A percentile compares a stretch with the other conserved stretches of the same genome.
Conservation (phyloP, 2,329 filamentous ascomycete genomes). For the Orbilia blumenaviensis region DNA sequence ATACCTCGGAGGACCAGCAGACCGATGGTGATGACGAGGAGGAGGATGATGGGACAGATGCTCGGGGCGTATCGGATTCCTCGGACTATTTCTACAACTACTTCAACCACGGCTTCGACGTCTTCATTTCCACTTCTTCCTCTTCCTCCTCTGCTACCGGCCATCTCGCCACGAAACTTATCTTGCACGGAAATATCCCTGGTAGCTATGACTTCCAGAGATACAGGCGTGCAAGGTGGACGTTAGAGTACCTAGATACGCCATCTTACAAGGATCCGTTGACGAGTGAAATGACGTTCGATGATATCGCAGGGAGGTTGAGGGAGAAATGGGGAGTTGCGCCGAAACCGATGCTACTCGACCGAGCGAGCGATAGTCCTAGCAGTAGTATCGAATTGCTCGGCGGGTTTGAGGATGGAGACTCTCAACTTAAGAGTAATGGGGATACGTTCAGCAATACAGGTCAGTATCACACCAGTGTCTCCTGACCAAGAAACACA, state of each 20-base stretch:
- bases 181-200: conserved; percentile 92
- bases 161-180: conserved; percentile 87
- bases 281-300: conserved; percentile 80
- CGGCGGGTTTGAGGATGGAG: conserved; percentile 84
- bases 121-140: conserved; percentile 82
- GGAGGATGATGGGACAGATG: conserved; percentile 61
- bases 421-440: conserved; percentile 62
- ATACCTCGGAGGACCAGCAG: conserved; percentile 67
- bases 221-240: conserved; percentile 87
- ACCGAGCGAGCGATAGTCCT: conserved; percentile 89
- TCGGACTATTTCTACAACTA: conserved; percentile 96
- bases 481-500: not conserved
- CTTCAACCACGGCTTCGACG: conserved; percentile 92
- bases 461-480: conserved; percentile 45
- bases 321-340: conserved; percentile 67
- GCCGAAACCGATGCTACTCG: conserved; percentile 76
- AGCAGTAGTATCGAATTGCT: conserved; percentile 87
- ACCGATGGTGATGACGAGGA: conserved; percentile 68
- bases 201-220: conserved; percentile 97
- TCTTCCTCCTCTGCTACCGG: conserved; percentile 73
- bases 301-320: conserved; percentile 68
- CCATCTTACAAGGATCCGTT: conserved; percentile 61
- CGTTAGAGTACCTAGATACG: conserved; percentile 54
- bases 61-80: conserved; percentile 63
- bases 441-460: conserved; percentile 61